phyloP scores from a whole-genome alignment of 192 early-diverging fungal species.

The Rhizophagus clarus region DNA sequence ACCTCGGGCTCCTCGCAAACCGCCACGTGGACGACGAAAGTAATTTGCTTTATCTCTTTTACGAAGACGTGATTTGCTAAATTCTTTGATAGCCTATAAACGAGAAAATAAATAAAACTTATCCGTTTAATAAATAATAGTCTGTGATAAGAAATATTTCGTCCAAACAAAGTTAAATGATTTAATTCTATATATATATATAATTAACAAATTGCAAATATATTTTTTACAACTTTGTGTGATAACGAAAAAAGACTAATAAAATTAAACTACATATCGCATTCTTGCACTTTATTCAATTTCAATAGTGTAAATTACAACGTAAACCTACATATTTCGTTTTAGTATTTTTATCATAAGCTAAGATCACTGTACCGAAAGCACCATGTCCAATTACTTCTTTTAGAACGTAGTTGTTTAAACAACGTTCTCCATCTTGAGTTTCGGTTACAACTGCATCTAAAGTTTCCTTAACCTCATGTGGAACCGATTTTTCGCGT shows the following conservation, averaged over 20 bases:
- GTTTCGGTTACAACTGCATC: conserved; percentile 71
- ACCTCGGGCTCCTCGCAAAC: conserved; percentile 56
- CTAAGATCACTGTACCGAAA: conserved; percentile 88
- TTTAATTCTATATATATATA: too few relatives aligned
- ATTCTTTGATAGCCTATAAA: conserved; percentile 91
- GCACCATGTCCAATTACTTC: conserved; percentile 82
- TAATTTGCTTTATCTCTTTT: conserved; percentile 64
- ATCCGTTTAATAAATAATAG: too few relatives aligned
- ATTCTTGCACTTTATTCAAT: not conserved
- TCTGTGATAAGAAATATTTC: too few relatives aligned
- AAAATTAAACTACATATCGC: not conserved
- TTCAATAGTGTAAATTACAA: not conserved
- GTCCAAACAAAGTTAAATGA: too few relatives aligned
- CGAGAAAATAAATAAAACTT: not conserved
- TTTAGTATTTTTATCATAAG: conserved; percentile 54
- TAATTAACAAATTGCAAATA: too few relatives aligned
- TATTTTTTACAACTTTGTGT: too few relatives aligned
- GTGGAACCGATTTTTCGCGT: conserved; percentile 14
- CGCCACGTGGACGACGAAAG: conserved; percentile 53
- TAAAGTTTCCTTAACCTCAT: conserved; percentile 23
- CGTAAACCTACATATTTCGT: conserved; percentile 58
- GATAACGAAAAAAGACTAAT: too few relatives aligned
- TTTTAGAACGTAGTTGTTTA: conserved; percentile 85
- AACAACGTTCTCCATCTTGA: conserved; percentile 66
- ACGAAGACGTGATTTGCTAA: conserved; percentile 82